Conservation (phyloP, 345 rosid genomes). For the Balakata baccata region DNA sequence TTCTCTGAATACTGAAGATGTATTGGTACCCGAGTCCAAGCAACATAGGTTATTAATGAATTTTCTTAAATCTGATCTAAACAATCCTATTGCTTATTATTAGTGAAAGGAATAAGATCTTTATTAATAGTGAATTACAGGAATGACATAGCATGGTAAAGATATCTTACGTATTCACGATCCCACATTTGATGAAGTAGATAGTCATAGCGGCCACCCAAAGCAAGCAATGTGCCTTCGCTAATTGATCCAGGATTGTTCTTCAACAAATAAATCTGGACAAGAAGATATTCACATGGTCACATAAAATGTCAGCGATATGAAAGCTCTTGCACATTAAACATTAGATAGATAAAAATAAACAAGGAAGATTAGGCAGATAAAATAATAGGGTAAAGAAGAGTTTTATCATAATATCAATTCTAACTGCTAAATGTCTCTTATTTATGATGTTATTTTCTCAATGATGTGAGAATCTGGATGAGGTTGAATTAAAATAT, state of each 20-base stretch:
- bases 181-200: conserved; percentile 76
- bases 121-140: too few relatives aligned
- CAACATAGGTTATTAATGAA: too few relatives aligned
- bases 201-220: conserved; percentile 92
- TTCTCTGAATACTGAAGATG: too few relatives aligned
- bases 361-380: too few relatives aligned
- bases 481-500: not conserved
- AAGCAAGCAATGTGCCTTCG: conserved; percentile 79
- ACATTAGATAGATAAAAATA: not conserved
- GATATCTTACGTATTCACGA: conserved; percentile 46
- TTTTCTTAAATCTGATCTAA: not conserved
- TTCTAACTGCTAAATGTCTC: not conserved
- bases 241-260: conserved; percentile 59
- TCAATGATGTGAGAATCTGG: not conserved
- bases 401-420: not conserved
- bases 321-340: not conserved
- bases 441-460: not conserved
- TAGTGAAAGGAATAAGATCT: too few relatives aligned
- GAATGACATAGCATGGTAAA: not conserved
- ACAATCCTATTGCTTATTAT: not conserved
- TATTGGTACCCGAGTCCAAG: too few relatives aligned
- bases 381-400: not conserved
- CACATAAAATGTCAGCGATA: not conserved
- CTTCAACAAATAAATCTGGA: conserved; percentile 61
- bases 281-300: conserved; percentile 9